Evolutionary conservation across 768 basidiomycete genomes (phyloP).

Genomic region (Mycena vitilis): DNA sequence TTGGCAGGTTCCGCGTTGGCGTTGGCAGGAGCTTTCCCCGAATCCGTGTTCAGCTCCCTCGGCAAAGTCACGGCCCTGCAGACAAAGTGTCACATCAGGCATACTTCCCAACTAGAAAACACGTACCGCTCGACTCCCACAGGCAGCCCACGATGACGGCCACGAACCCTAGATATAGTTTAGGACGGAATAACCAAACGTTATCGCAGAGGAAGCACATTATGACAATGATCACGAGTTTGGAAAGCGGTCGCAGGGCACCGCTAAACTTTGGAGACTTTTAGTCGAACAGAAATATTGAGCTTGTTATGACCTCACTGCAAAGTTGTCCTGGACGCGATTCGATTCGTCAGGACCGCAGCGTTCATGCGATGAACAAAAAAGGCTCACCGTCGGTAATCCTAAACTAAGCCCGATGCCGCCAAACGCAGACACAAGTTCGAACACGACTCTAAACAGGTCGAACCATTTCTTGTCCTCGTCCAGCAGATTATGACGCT

Average conservation of each 20-base stretch:
- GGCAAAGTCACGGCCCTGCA: conserved; percentile 31
- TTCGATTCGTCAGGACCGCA: background rate
- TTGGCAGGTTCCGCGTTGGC: background rate
- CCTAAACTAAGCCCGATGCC: conserved; percentile 80
- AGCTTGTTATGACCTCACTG: conserved; percentile 37
- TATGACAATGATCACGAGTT: conserved; percentile 75
- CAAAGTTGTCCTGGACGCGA: conserved; percentile 61
- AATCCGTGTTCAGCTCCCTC: conserved; percentile 30
- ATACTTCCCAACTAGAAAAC: too few relatives aligned
- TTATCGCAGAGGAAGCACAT: conserved; percentile 58
- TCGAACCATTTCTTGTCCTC: conserved; percentile 73
- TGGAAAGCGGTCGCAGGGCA: conserved; percentile 72
- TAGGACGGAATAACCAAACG: background rate
- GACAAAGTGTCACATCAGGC: too few relatives aligned
- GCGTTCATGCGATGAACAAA: background rate
- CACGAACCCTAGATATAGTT: conserved; percentile 61
- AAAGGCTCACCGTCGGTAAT: conserved; percentile 53
- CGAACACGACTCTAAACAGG: conserved; percentile 66
- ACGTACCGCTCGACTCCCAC: conserved; percentile 68
- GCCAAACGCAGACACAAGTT: conserved; percentile 75
- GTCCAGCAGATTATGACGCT: conserved; percentile 68
- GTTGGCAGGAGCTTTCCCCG: too few relatives aligned
- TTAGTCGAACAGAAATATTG: background rate
- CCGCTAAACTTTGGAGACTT: conserved; percentile 57
- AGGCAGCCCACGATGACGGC: conserved; percentile 77